Conservation (phyloP, 2,329 filamentous ascomycete species). For the Fonsecaea nubica region DNA sequence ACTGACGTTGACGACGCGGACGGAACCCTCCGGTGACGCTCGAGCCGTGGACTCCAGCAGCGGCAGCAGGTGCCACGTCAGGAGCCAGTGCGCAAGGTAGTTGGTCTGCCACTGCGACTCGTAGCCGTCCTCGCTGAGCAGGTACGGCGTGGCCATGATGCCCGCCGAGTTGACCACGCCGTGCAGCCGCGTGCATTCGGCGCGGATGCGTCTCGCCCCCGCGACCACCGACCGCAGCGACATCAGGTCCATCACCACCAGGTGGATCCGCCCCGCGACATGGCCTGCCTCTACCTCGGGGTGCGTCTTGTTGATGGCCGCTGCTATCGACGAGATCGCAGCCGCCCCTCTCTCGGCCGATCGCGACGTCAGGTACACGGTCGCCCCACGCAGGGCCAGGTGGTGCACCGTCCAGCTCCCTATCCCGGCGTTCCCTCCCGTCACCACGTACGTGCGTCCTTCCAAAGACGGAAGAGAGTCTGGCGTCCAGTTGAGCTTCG, state of each 20-base stretch:
- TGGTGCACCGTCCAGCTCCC: slow-evolving; percentile 53
- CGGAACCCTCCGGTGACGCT: slow-evolving; percentile 33
- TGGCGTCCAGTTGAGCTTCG: slow-evolving; percentile 43
- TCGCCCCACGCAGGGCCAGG: slow-evolving; percentile 52
- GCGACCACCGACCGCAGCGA: slow-evolving; percentile 40
- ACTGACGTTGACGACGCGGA: slow-evolving; percentile 44
- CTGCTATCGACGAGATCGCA: slow-evolving; percentile 47
- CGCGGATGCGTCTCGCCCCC: slow-evolving; percentile 45
- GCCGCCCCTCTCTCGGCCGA: slow-evolving; percentile 45
- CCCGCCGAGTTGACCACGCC: slow-evolving; percentile 55
- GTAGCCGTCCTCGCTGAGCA: slow-evolving; percentile 43
- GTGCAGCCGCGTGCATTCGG: slow-evolving; percentile 46
- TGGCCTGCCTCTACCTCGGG: slow-evolving; percentile 3
- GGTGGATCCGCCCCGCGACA: slow-evolving; percentile 27
- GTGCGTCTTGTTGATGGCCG: slow-evolving; percentile 43
- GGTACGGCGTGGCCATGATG: slow-evolving; percentile 46
- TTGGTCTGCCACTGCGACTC: slow-evolving; percentile 51
- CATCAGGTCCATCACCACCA: slow-evolving; percentile 29
- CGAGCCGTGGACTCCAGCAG: slow-evolving; percentile 43
- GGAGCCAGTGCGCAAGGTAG: slow-evolving; percentile 49
- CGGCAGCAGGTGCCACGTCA: slow-evolving; percentile 50
- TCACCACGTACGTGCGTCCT: slow-evolving; percentile 56
- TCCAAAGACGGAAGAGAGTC: slow-evolving; percentile 53
- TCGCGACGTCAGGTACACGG: slow-evolving; percentile 49
- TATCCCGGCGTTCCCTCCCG: slow-evolving; percentile 58